Base-by-base conservation (phyloP, 1,284 basidiomycete species). In the Naganishia liquefaciens region DNA sequence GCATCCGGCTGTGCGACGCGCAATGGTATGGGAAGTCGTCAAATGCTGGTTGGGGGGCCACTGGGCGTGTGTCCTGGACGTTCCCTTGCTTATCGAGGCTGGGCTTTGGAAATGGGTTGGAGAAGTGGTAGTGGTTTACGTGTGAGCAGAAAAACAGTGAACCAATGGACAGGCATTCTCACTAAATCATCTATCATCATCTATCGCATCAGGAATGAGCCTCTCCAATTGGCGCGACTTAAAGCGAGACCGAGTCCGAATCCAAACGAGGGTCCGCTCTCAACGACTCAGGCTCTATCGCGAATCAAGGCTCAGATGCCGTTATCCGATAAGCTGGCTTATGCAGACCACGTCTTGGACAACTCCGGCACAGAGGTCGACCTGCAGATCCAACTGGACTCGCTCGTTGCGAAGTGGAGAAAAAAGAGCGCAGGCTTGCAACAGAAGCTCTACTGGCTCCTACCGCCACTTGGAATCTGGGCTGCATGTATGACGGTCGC, bases 51-150 rank as follows among this genome's bases (percentile, higher is more conserved):
- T 93, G 40, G 79, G 76, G 30, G 95, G 94, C 2, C 81, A 90
- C 69, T 86, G 84, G 72, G 82, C 88, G 60, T 91, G 90, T 66
- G 83, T 99, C 2, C 80, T 98, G 66, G 95, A 98, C 76, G 90
- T 97, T 7, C 95, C 95, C n/a, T 79, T 98, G 57, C 81, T 98
- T 63, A 89, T 99, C 64, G 95, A 99, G 77, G 88, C 91, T 0
- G 88, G 88, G 0, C 76, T 98, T 58, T 93, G 90, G 87, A 86
- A 85, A 73, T 90, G 85, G 82, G 90, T 94, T 63, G 93, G 88
- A 2, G 84, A 85, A 70, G 85, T 94, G 11, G 84, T 94, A 3
- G 86, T 99, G 19, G 93, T 97, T 2, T 96, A 91, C 63, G 73
- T 80, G 76, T 79, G 68, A 74, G 76, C 76, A 5, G 6, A 47